phyloP scores from a whole-genome alignment of 1,139 yeast genomes.

The Yamadazyma buinensis region DNA sequence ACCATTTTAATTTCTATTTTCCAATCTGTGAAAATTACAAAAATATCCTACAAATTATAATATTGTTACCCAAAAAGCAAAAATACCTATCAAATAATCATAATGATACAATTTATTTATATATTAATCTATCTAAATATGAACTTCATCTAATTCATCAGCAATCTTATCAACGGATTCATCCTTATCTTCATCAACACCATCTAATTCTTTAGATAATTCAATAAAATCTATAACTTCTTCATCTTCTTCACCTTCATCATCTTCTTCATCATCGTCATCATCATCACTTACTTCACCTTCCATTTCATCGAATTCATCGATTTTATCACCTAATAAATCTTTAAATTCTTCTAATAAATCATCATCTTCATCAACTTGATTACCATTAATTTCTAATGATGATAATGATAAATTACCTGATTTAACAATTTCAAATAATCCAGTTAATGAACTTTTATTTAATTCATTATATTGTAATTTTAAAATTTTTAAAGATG shows the following conservation, averaged over 20 bases:
- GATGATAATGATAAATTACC: slow-evolving; percentile 52
- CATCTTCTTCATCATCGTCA: slow-evolving; percentile 65
- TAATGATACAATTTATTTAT: too few relatives aligned
- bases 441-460: slow-evolving; percentile 53
- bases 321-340: slow-evolving; percentile 70
- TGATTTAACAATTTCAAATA: slow-evolving; percentile 47
- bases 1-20: too few relatives aligned
- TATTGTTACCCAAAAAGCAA: too few relatives aligned
- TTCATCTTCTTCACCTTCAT: slow-evolving; percentile 53
- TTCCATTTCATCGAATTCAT: slow-evolving; percentile 85
- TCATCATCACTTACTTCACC: slow-evolving; percentile 78
- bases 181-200: slow-evolving; percentile 29
- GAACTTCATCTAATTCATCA: slow-evolving; percentile 52
- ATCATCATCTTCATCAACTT: slow-evolving; percentile 53
- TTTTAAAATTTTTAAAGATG: slow-evolving; percentile 53
- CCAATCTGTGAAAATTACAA: too few relatives aligned
- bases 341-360: slow-evolving; percentile 33
- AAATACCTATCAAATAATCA: not conserved
- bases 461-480: slow-evolving; percentile 91
- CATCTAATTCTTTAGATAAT: slow-evolving; percentile 58
- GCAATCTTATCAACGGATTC: slow-evolving; percentile 58
- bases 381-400: slow-evolving; percentile 89
- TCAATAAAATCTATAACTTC: slow-evolving; percentile 52
- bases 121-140: slow-evolving; percentile 20
- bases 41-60: too few relatives aligned